Evolutionary conservation across 768 basidiomycete species (phyloP).

Genomic region (Xanthoconium stramineum): DNA sequence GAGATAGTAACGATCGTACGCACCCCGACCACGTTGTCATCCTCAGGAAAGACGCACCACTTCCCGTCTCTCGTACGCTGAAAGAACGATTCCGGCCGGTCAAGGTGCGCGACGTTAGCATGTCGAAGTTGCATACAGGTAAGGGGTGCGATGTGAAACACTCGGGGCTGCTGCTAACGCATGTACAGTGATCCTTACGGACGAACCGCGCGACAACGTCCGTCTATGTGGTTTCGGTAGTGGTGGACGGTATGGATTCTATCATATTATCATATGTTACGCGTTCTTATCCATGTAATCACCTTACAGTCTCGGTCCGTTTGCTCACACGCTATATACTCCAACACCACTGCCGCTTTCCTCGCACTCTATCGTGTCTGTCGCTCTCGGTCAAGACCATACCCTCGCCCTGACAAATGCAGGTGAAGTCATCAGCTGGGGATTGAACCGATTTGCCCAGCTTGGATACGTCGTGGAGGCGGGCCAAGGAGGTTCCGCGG

Average conservation of each 20-base stretch:
- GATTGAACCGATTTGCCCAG: conserved; percentile 83
- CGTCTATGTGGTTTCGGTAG: conserved; percentile 88
- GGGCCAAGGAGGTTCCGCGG: conserved; percentile 41
- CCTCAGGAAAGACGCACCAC: conserved; percentile 15
- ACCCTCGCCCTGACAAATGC: conserved; percentile 77
- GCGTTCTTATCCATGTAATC: background rate
- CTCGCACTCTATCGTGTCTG: conserved; percentile 51
- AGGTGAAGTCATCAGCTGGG: conserved; percentile 90
- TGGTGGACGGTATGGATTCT: conserved; percentile 65
- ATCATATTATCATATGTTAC: background rate
- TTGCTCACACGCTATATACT: conserved; percentile 74
- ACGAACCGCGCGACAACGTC: conserved; percentile 69
- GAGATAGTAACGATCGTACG: conserved; percentile 73
- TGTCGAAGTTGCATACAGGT: conserved; percentile 92
- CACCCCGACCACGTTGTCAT: conserved; percentile 76
- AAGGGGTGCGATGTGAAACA: conserved; percentile 6
- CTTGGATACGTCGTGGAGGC: conserved; percentile 81
- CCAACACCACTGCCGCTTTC: conserved; percentile 61
- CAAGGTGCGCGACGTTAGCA: conserved; percentile 61
- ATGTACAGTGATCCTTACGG: conserved; percentile 56
- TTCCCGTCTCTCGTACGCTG: conserved; percentile 23
- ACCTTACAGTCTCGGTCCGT: conserved; percentile 59
- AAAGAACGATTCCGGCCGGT: conserved; percentile 59
- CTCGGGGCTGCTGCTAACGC: background rate
- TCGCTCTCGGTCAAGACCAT: conserved; percentile 93